Conservation (phyloP, 2,329 filamentous ascomycete species). For the Macrophomina phaseolina region DNA sequence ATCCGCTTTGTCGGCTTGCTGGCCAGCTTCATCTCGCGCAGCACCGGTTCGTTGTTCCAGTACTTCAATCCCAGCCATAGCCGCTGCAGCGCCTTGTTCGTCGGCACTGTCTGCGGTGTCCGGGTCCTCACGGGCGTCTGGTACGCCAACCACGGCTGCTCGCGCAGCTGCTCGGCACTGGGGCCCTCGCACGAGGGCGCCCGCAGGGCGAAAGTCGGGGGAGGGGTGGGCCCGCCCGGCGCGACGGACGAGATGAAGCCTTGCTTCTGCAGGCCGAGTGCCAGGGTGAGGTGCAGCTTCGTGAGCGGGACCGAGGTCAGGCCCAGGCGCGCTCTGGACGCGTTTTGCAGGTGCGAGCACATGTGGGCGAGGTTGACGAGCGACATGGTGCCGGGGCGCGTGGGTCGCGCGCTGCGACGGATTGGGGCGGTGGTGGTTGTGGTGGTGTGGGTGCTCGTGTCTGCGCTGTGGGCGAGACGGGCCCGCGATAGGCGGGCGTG, state of each 20-base stretch:
- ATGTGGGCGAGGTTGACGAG: constrained; percentile 77
- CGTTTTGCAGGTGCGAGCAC: constrained; percentile 92
- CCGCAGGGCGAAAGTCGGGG: constrained; percentile 28
- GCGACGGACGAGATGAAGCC: constrained; percentile 84
- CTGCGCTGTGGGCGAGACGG: background rate
- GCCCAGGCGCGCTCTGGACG: constrained; percentile 79
- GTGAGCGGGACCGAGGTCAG: constrained; percentile 82
- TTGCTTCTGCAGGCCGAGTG: constrained; percentile 78
- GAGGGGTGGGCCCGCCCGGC: constrained; percentile 68
- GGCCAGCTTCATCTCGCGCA: constrained; percentile 69
- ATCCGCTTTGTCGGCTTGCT: constrained; percentile 77
- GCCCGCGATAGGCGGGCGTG: constrained; percentile 1
- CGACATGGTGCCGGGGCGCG: constrained; percentile 60
- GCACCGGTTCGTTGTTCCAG: constrained; percentile 80
- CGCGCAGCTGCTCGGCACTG: constrained; percentile 37
- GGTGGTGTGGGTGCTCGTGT: background rate
- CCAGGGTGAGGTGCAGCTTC: constrained; percentile 78
- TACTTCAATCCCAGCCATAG: constrained; percentile 93
- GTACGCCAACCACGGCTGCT: constrained; percentile 49
- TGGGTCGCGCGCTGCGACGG: background rate
- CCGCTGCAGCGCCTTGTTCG: constrained; percentile 74
- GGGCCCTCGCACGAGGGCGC: constrained; percentile 11
- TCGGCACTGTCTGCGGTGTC: constrained; percentile 34
- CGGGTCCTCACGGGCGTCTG: constrained; percentile 43
- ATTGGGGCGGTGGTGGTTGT: constrained; percentile 7